These are phyloP conservation scores for Tuber indicum DNA, from an alignment of 495 filamentous ascomycete species.

Conservation along the genomic window DNA sequence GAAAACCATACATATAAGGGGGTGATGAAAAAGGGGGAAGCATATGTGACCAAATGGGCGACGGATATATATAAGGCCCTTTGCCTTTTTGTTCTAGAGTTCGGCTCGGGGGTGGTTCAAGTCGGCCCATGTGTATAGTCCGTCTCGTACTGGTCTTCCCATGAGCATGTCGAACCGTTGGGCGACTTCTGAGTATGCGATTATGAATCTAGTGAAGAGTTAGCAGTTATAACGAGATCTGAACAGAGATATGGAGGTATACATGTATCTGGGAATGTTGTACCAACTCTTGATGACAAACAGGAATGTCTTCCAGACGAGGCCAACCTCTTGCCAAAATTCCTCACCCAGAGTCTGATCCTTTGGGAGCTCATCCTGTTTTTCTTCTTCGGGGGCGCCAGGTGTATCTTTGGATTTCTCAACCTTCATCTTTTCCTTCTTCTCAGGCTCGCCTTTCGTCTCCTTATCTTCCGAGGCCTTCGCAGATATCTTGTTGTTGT, in stretches of 20 bases:
- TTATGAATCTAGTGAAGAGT: constrained; percentile 11
- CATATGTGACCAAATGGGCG: background rate
- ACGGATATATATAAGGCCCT: background rate
- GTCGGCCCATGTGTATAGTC: constrained; percentile 22
- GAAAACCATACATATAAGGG: constrained; percentile 10
- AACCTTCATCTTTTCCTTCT: constrained; percentile 43
- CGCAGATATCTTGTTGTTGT: constrained; percentile 29
- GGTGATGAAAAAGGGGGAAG: background rate
- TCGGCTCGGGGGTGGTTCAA: constrained; percentile 11
- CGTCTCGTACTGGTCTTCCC: constrained; percentile 10
- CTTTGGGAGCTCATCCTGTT: constrained; percentile 44
- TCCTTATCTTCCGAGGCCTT: constrained; percentile 36
- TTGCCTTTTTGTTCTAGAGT: constrained; percentile 10
- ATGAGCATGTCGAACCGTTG: constrained; percentile 22
- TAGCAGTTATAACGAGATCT: background rate
- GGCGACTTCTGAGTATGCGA: constrained; percentile 18
- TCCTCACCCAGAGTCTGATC: constrained; percentile 51
- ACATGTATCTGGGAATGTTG: constrained; percentile 61
- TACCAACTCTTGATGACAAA: constrained; percentile 67
- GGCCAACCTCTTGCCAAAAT: constrained; percentile 56
- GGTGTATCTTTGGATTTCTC: constrained; percentile 38
- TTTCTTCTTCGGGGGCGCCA: constrained; percentile 36
- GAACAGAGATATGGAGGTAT: constrained; percentile 44
- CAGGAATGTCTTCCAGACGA: constrained; percentile 55
- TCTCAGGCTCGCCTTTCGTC: background rate